Conservation (phyloP, 169 alveolate genomes). For the Besnoitia besnoiti region DNA sequence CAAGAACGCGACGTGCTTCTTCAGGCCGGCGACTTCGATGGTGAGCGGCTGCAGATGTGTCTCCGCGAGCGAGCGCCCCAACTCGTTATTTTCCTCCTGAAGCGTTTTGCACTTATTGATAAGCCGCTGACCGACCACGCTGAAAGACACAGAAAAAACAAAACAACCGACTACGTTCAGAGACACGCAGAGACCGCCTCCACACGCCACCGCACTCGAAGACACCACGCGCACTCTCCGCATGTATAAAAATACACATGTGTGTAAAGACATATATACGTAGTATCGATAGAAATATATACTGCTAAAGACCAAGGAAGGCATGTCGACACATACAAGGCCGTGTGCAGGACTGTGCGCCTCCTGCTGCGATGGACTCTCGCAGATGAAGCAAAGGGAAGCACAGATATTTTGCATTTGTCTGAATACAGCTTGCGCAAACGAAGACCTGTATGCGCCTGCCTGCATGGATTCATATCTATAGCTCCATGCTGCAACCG, state of each 20-base stretch:
- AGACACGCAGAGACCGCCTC: neutral
- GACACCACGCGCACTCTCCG: neutral
- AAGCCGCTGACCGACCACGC: constrained; percentile 78
- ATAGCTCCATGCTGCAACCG: too few species aligned
- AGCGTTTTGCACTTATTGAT: constrained; percentile 75
- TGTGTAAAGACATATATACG: neutral
- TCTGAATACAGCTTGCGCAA: too few species aligned
- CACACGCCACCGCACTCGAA: neutral
- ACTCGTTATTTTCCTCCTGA: constrained; percentile 77
- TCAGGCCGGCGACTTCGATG: constrained; percentile 64
- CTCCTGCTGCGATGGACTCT: too few species aligned
- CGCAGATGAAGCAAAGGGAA: too few species aligned
- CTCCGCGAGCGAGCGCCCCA: constrained; percentile 76
- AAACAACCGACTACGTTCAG: neutral
- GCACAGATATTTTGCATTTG: too few species aligned
- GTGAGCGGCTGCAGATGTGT: constrained; percentile 68
- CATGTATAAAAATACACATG: neutral
- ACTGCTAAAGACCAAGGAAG: too few species aligned
- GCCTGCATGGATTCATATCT: too few species aligned
- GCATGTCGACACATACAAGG: too few species aligned
- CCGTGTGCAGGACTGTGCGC: too few species aligned
- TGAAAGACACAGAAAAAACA: constrained; percentile 5
- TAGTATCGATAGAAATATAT: too few species aligned
- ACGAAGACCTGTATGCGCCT: too few species aligned
- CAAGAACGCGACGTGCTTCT: constrained; percentile 72